Percentiles rank a stretch among this genome's conserved stretches.
Evolutionary conservation across 768 basidiomycete species (phyloP).

Genomic region (Rhodotorula toruloides): DNA sequence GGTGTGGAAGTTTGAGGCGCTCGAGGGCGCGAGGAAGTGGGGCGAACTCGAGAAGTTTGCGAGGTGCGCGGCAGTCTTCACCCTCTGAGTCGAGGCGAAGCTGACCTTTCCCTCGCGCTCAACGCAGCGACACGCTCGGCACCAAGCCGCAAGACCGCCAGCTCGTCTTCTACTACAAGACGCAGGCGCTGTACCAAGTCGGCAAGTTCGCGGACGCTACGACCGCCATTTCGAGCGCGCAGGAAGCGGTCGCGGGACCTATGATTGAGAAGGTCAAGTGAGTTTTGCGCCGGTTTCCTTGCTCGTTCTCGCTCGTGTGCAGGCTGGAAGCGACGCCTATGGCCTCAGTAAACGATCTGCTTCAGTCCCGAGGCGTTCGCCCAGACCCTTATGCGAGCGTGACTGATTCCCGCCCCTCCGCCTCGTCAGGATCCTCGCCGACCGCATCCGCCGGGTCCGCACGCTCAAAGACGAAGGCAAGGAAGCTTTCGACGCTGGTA

Average conservation of each 20-base stretch:
- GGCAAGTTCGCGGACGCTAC: background rate
- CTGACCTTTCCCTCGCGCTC: too few species aligned
- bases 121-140: background rate
- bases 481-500: constrained; percentile 59
- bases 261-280: background rate
- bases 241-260: too few species aligned
- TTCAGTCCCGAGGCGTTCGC: too few species aligned
- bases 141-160: background rate
- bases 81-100: background rate
- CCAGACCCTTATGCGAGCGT: too few species aligned
- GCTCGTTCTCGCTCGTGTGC: too few species aligned
- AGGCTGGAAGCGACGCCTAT: too few species aligned
- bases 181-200: background rate
- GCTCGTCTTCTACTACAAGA: too few species aligned
- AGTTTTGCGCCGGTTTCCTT: background rate
- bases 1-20: background rate
- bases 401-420: background rate
- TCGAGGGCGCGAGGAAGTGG: background rate
- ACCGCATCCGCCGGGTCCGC: constrained; percentile 72
- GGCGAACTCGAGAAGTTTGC: background rate
- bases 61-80: background rate
- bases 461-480: constrained; percentile 80
- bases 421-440: constrained; percentile 57
- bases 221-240: too few species aligned
- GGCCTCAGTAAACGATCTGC: too few species aligned